phyloP scores from a whole-genome alignment of 2,329 filamentous ascomycete species.

The Colletotrichum orchidophilum region DNA sequence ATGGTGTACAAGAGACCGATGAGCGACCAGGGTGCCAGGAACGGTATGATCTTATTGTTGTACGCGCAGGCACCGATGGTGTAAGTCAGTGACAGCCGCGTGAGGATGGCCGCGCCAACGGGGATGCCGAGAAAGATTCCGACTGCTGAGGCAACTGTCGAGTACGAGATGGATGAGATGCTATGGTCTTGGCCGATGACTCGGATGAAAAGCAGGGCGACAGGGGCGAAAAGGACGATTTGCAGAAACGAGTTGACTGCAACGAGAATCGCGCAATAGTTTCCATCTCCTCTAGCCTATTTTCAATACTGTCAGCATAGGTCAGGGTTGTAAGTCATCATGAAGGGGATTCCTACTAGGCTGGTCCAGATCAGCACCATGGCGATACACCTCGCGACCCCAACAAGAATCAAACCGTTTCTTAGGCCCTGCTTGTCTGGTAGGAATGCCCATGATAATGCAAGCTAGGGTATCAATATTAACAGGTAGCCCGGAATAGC shows the following conservation, averaged over 20 bases:
- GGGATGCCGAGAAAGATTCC: conserved; percentile 88
- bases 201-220: conserved; percentile 75
- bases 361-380: conserved; percentile 84
- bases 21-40: conserved; percentile 77
- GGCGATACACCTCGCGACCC: conserved; percentile 85
- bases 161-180: conserved; percentile 60
- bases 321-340: background rate
- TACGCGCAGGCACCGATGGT: conserved; percentile 70
- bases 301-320: background rate
- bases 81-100: conserved; percentile 69
- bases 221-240: conserved; percentile 76
- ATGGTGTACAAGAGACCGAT: conserved; percentile 90
- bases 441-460: conserved; percentile 73
- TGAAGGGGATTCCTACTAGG: conserved; percentile 44
- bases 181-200: conserved; percentile 67
- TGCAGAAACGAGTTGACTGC: conserved; percentile 80
- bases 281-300: conserved; percentile 74
- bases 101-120: conserved; percentile 80
- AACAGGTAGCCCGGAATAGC: background rate
- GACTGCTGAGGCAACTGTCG: conserved; percentile 79
- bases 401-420: conserved; percentile 81
- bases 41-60: conserved; percentile 74
- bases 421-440: conserved; percentile 66
- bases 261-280: conserved; percentile 86
- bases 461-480: conserved; percentile 54